These are phyloP conservation scores for Coemansia sp. DNA, from an alignment of 192 early-diverging fungal species.

Conservation along the genomic window DNA sequence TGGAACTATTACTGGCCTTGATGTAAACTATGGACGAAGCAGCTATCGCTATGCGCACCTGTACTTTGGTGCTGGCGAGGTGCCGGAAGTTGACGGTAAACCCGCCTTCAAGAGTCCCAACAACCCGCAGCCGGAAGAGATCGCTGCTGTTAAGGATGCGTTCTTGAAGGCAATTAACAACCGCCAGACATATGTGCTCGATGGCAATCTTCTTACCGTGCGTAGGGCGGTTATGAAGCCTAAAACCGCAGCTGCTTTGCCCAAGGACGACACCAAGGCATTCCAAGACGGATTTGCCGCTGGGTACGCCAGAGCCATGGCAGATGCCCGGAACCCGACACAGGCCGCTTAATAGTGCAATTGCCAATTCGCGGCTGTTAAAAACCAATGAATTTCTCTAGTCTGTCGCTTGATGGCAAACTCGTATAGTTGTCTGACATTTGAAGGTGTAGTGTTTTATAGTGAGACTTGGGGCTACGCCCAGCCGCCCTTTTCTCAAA, in stretches of 20 bases:
- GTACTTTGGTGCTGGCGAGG: constrained; percentile 30
- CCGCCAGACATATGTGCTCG: background rate
- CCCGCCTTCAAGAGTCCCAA: constrained; percentile 1
- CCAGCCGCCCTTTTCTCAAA: too few species aligned
- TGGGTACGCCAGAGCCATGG: constrained; percentile 19
- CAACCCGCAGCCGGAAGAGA: constrained; percentile 25
- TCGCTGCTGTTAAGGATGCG: constrained; percentile 7
- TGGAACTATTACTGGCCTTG: constrained; percentile 23
- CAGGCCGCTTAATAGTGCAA: too few species aligned
- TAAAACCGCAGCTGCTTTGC: too few species aligned
- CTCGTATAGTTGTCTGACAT: too few species aligned
- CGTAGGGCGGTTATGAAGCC: background rate
- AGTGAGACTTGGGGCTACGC: too few species aligned
- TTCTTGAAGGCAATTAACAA: background rate
- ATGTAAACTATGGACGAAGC: constrained; percentile 9
- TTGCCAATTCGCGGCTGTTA: too few species aligned
- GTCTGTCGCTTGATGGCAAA: too few species aligned
- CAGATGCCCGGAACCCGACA: constrained; percentile 4
- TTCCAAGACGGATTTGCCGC: background rate
- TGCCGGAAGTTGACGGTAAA: constrained; percentile 13
- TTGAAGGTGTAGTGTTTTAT: too few species aligned
- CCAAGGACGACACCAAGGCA: constrained; percentile 19
- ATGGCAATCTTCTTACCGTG: background rate
- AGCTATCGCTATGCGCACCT: constrained; percentile 29
- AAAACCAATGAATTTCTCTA: too few species aligned